Percentiles rank a stretch among this genome's conserved stretches.
phyloP scores from a whole-genome alignment of 2,329 filamentous ascomycete genomes.

The Furcasterigmium furcatum region DNA sequence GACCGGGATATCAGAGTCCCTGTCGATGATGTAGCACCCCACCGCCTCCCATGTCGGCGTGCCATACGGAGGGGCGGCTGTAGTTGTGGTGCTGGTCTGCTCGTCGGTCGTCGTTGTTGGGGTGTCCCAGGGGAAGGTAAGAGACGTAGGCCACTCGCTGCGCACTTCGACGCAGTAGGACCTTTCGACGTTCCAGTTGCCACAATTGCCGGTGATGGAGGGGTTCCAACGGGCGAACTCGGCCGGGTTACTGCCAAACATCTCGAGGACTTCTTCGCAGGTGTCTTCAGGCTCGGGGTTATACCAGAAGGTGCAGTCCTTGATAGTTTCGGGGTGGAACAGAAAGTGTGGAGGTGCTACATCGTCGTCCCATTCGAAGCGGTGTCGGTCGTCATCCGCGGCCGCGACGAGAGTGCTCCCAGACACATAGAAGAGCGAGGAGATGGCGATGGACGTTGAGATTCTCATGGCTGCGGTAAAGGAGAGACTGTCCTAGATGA shows the following conservation, averaged over 20 bases:
- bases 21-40: not conserved
- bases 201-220: conserved; percentile 13
- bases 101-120: not conserved
- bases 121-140: not conserved
- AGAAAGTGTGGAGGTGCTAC: not conserved
- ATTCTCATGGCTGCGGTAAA: not conserved
- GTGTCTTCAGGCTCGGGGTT: conserved; percentile 1
- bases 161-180: not conserved
- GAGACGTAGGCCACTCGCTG: not conserved
- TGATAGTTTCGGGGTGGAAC: conserved; percentile 7
- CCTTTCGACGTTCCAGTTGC: conserved; percentile 4
- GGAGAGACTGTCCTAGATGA: no score
- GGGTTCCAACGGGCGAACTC: conserved; percentile 13
- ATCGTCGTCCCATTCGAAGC: not conserved
- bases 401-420: not conserved
- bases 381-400: not conserved
- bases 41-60: not conserved
- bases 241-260: conserved; percentile 7
- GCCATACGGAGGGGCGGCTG: not conserved
- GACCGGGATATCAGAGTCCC: not conserved
- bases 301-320: conserved; percentile 8
- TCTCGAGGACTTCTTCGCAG: conserved; percentile 8
- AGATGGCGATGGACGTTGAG: not conserved
- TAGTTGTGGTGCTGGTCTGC: not conserved
- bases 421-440: not conserved